Conservation (phyloP, 176 grass and related monocot genomes). For the Oryza rufipogon region DNA sequence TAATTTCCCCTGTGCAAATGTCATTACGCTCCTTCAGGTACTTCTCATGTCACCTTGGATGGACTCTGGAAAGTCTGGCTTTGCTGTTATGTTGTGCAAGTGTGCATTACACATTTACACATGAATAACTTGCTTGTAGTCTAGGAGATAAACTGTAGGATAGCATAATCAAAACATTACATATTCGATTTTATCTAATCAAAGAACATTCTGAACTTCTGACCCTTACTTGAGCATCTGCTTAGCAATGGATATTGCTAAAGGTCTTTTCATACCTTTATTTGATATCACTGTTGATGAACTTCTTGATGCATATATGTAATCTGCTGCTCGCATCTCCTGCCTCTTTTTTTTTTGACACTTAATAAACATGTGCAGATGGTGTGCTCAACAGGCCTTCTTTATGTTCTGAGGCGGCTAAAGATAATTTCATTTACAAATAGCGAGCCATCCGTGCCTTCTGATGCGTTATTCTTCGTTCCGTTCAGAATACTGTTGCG, state of each 20-base stretch:
- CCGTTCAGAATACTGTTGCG: constrained; percentile 74
- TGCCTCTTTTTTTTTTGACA: constrained; percentile 32
- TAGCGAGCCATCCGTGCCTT: constrained; percentile 62
- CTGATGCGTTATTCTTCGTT: constrained; percentile 72
- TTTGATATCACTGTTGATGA: constrained; percentile 1
- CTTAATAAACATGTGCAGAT: constrained; percentile 65
- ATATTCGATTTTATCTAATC: neutral
- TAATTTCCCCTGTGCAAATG: constrained; percentile 92
- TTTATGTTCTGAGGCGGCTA: constrained; percentile 85
- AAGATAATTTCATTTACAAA: constrained; percentile 86
- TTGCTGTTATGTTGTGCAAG: neutral
- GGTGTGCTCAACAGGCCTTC: constrained; percentile 75
- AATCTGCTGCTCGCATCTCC: neutral
- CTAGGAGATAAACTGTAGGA: neutral
- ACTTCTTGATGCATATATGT: constrained; percentile 15
- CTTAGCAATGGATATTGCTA: neutral
- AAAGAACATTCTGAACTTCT: neutral
- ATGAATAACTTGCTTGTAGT: neutral
- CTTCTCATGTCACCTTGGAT: constrained; percentile 35
- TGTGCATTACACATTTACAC: neutral
- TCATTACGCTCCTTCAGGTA: constrained; percentile 99
- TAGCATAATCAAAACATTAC: neutral
- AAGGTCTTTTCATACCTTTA: neutral
- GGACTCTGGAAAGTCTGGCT: neutral
- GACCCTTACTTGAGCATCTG: neutral